Evolutionary conservation across 345 rosid species (phyloP), one percentile per base, ranked within the genome.

Genomic region (Eucalyptus cloeziana): DNA sequence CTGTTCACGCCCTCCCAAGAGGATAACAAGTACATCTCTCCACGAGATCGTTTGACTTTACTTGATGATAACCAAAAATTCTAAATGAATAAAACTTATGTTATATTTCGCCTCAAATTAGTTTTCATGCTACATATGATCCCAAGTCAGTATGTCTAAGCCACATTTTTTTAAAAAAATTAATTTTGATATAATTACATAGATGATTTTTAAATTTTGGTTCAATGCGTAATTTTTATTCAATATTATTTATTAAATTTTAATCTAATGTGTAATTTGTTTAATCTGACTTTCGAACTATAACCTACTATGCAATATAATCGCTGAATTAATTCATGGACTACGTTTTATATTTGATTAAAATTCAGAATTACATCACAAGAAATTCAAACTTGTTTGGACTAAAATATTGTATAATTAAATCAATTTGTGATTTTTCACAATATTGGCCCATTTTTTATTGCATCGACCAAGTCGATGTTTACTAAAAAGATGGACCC

Each of bases 271-370:
- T 7, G 0, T 7, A 52, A 52, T 7, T 2, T 52, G 2, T 52
- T 52, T 52, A 52, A 52, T 52, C 2, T 19, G 0, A 19, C 1
- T 4, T 52, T 52, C 19, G 2, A 52, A 52, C 2, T 21, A 52
- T 52, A 2, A 52, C 5, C 0, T 52, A 52, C 1, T 21, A 1
- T 52, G 25, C 58, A 52, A 52, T 52, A 21, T 52, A 52, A 19
- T 19, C 0, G 0, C 1, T 7, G 0, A 52, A 52, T 7, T 52
- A 52, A 52, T 52, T 52, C 4, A 52, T 1, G 10, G 10, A 7
- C 12, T 10, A 24, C 5, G 12, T 56, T 22, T 0, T 0, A 9
- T 12, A 22, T 56, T 56, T 56, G 1, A 56, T 24, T 10, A 56
- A 56, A 56, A 24, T 56, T 56, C 27, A 24, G 27, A 21, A 24